Conservation (phyloP, 345 rosid genomes). For the Iberis pinnata region DNA sequence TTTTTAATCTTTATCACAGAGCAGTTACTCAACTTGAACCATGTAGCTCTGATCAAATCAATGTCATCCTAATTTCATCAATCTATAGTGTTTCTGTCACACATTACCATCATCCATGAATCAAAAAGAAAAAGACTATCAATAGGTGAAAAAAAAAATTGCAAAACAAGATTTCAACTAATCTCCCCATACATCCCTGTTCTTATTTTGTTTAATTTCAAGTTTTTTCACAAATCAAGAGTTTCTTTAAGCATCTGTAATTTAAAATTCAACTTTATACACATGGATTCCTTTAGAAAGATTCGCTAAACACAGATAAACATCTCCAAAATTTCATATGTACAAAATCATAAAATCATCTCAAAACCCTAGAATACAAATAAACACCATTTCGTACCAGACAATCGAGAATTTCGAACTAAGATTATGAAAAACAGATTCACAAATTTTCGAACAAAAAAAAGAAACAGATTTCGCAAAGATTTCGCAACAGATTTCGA, state of each 20-base stretch:
- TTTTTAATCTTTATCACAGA: too few species aligned
- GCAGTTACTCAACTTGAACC: too few species aligned
- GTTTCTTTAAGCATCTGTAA: not conserved
- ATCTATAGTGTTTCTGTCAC: conserved; percentile 44
- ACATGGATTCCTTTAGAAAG: not conserved
- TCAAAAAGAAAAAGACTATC: conserved; percentile 24
- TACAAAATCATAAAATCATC: not conserved
- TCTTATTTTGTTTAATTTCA: too few species aligned
- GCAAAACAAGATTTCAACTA: not conserved
- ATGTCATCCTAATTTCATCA: conserved; percentile 39
- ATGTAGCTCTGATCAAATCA: conserved; percentile 33
- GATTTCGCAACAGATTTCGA: too few species aligned
- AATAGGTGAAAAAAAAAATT: conserved; percentile 16
- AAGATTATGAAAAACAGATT: too few species aligned
- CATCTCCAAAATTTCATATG: too few species aligned
- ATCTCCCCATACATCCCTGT: too few species aligned
- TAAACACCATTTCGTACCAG: conserved; percentile 42
- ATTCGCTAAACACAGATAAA: not conserved
- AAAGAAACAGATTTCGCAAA: too few species aligned
- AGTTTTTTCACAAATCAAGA: not conserved
- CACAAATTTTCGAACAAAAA: too few species aligned
- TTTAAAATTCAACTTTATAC: too few species aligned
- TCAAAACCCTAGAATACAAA: too few species aligned
- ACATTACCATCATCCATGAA: conserved; percentile 35
- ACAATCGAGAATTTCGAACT: conserved; percentile 68